Base-by-base conservation (phyloP, 345 rosid genomes). In the Reutealis trisperma region DNA sequence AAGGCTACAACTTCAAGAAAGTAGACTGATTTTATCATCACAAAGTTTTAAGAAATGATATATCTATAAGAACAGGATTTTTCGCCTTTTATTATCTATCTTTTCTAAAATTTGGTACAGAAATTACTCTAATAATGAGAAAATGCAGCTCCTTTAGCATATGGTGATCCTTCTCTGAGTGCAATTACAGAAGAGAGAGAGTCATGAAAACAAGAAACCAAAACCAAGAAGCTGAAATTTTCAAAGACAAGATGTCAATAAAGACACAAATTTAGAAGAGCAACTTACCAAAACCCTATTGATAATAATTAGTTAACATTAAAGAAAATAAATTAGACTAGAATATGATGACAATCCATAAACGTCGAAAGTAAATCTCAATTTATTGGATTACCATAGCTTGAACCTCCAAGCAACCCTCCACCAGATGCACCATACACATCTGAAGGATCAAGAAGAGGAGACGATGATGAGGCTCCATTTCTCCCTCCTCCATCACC, bases 381-480 rank as follows among this genome's bases (percentile, higher is more conserved):
- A 75, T 86, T 89, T 30, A 88, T 82, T 75, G 84, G 90, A 88
- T 91, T 89, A 87, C 90, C 90, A 78, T 88, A 96, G 74, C 76
- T 75, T 54, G 93, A 80, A 75, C 88, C 94, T 52, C 86, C 97
- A 11, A 88, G 89, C 10, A 91, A 84, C 32, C 92, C 90, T 24
- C 92, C 92, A 32, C 87, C 90, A 0, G 85, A 58, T n/a, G 87
- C 83, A 18, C 86, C 93, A 47, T 89, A 96, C 44, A 88, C 93
- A 60, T 86, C 93, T 1, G 93, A 77, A 11, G 88, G 87, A 78
- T 89, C 94, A 14, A 92, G 73, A 69, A 89, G 78, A 0, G 93
- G 92, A 8, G 87, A 63, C 1, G 95, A 89, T 2, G 92, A 78
- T 11, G 97, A 84, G 10, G 75, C 90, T 16, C 84, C 97, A 67